Evolutionary conservation across 208 protist species (phyloP).

Genomic region (Leishmania arabica): DNA sequence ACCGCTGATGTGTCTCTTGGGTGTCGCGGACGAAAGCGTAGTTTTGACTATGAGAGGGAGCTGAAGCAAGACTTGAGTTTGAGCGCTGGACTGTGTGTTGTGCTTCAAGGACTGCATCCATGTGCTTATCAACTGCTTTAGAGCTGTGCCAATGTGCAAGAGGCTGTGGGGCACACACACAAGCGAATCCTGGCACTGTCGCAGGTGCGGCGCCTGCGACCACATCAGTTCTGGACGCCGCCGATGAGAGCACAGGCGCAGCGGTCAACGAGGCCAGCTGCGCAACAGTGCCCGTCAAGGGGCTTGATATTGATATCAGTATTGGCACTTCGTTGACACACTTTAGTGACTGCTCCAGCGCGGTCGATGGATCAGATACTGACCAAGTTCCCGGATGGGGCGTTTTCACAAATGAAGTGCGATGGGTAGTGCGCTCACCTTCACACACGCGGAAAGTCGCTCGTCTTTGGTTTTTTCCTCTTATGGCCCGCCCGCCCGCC

Average conservation of each 20-base stretch:
- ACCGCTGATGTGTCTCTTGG: constrained; percentile 35
- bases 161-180: constrained; percentile 42
- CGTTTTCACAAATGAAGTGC: constrained; percentile 89
- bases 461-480: constrained; percentile 68
- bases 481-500: no score
- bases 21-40: constrained; percentile 25
- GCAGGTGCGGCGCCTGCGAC: not conserved
- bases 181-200: constrained; percentile 11
- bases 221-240: not conserved
- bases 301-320: constrained; percentile 27
- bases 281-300: not conserved
- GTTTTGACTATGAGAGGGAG: constrained; percentile 48
- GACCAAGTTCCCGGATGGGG: constrained; percentile 75
- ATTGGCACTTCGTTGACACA: constrained; percentile 48
- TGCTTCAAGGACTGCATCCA: constrained; percentile 45
- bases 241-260: not conserved
- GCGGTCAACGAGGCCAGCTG: not conserved
- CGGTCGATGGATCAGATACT: constrained; percentile 44
- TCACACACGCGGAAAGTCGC: constrained; percentile 62
- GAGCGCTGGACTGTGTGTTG: constrained; percentile 37
- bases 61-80: constrained; percentile 46
- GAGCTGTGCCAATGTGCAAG: constrained; percentile 50
- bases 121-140: constrained; percentile 44
- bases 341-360: constrained; percentile 53
- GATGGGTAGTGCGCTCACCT: constrained; percentile 91